phyloP scores from a whole-genome alignment of 257 asterid genomes.

The Ilex asprella region DNA sequence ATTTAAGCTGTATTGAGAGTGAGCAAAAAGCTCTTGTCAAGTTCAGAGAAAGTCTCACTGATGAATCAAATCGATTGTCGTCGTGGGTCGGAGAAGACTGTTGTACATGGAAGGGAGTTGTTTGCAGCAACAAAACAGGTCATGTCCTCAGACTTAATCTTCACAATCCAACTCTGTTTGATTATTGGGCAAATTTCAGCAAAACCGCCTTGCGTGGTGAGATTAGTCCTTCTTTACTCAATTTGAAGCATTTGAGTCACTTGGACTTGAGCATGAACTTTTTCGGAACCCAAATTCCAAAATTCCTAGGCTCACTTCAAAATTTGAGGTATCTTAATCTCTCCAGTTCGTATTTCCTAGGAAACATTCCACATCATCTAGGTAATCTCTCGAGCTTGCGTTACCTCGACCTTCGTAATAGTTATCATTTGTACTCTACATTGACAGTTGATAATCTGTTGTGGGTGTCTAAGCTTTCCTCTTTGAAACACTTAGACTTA shows the following conservation, averaged over 20 bases:
- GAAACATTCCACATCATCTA: slow-evolving; percentile 8
- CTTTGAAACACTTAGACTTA: no score
- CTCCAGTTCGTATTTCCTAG: slow-evolving; percentile 13
- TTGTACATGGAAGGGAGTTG: slow-evolving; percentile 25
- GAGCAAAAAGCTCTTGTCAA: slow-evolving; percentile 18
- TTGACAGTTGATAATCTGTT: no score
- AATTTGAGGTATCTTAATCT: slow-evolving; percentile 16
- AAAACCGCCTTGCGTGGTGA: slow-evolving; percentile 15
- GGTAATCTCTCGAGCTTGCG: slow-evolving; percentile 22
- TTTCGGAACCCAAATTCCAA: slow-evolving; percentile 14
- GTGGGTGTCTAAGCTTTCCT: no score
- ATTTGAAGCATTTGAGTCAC: slow-evolving; percentile 7
- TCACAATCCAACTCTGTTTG: not conserved
- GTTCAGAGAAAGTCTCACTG: slow-evolving; percentile 13
- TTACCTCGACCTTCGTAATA: slow-evolving; percentile 12
- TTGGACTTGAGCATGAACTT: slow-evolving; percentile 24
- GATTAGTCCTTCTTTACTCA: slow-evolving; percentile 16
- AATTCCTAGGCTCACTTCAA: slow-evolving; percentile 6
- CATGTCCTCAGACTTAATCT: slow-evolving; percentile 15
- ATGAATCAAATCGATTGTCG: slow-evolving; percentile 15
- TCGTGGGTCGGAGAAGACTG: slow-evolving; percentile 28
- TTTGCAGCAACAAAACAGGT: slow-evolving; percentile 15
- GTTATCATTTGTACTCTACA: not conserved
- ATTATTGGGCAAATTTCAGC: not conserved
- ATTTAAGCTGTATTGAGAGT: slow-evolving; percentile 2